phyloP scores from a whole-genome alignment of 1,284 basidiomycete genomes.

The Pseudozyma pruni region DNA sequence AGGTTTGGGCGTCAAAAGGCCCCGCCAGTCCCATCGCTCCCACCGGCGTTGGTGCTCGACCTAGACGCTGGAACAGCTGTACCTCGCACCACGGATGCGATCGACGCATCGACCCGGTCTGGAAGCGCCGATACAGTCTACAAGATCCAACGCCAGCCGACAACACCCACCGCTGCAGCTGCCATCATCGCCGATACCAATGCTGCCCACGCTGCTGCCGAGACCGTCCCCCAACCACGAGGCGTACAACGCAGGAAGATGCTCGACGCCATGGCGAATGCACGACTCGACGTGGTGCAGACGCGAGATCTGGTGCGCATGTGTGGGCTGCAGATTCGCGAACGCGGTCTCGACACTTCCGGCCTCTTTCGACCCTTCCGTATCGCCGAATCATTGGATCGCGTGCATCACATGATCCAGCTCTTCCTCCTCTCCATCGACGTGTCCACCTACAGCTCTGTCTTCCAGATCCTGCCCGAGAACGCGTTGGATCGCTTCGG shows the following conservation, averaged over 20 bases:
- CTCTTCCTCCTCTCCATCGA: conserved; percentile 54
- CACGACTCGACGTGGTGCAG: conserved; percentile 30
- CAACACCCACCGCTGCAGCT: conserved; percentile 24
- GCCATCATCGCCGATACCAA: conserved; percentile 35
- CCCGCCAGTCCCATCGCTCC: conserved; percentile 37
- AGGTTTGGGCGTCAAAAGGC: conserved; percentile 18
- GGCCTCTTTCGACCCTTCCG: conserved; percentile 59
- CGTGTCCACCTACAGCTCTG: conserved; percentile 35
- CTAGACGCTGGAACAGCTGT: conserved; percentile 32
- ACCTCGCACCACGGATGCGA: conserved; percentile 3
- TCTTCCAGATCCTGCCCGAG: conserved; percentile 43
- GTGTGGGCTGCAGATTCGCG: conserved; percentile 44
- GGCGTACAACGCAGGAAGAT: conserved; percentile 22
- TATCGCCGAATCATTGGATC: conserved; percentile 41
- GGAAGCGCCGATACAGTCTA: neutral
- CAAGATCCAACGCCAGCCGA: neutral
- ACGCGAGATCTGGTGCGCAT: conserved; percentile 34
- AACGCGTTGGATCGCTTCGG: conserved; percentile 26
- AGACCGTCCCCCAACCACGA: conserved; percentile 12
- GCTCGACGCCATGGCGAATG: conserved; percentile 46
- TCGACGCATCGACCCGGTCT: neutral
- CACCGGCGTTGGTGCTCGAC: conserved; percentile 37
- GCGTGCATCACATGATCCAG: conserved; percentile 47
- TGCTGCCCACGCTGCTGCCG: conserved; percentile 28
- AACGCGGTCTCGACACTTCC: conserved; percentile 52